phyloP scores from a whole-genome alignment of 73 alveolate species.

The Paramecium tetraurelia region DNA sequence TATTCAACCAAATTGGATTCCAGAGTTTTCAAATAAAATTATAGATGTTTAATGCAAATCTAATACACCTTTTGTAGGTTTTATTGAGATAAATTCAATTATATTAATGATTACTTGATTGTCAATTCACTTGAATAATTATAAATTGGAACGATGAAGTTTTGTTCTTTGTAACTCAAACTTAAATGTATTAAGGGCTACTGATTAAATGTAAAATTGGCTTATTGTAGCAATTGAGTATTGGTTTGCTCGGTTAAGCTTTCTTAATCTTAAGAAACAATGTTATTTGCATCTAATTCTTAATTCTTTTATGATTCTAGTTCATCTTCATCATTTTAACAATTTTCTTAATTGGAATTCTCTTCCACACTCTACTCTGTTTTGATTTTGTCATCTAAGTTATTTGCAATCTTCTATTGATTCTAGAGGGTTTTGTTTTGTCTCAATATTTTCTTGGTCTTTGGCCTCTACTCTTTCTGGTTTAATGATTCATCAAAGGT shows the following conservation, averaged over 20 bases:
- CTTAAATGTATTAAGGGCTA: background rate
- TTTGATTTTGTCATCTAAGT: background rate
- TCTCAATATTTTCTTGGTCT: background rate
- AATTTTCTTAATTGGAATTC: background rate
- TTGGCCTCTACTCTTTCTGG: background rate
- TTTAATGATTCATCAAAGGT: background rate
- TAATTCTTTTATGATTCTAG: background rate
- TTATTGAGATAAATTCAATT: background rate
- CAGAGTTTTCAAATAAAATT: background rate
- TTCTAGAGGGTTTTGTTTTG: background rate
- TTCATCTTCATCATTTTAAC: background rate
- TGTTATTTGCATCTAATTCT: background rate
- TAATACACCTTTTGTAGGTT: background rate
- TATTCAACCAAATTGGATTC: background rate
- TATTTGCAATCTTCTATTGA: background rate
- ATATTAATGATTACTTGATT: background rate
- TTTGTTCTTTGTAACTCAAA: background rate
- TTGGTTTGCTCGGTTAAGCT: background rate
- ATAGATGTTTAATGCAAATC: background rate
- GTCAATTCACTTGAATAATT: background rate
- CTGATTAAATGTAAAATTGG: background rate
- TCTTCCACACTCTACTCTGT: background rate
- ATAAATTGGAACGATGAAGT: background rate
- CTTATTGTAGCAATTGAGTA: background rate
- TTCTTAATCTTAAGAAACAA: background rate